These are phyloP conservation scores for Podila epigama DNA, from an alignment of 192 early-diverging fungal species.

Conservation along the genomic window DNA sequence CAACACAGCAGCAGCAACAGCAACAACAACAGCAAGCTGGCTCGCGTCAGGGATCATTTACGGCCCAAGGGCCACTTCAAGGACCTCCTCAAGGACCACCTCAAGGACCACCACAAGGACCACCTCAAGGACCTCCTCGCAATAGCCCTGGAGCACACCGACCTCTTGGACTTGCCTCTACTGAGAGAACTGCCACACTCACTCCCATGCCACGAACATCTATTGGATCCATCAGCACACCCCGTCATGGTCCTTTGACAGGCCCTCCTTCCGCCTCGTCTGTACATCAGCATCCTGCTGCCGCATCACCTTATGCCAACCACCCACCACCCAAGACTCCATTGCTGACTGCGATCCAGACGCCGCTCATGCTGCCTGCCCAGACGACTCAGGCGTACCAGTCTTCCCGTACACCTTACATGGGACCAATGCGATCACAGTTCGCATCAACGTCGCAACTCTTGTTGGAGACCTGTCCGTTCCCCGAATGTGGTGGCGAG, in stretches of 20 bases:
- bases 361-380: conserved; percentile 44
- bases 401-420: conserved; percentile 33
- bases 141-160: conserved; percentile 7
- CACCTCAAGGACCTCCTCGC: conserved; percentile 9
- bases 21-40: neutral
- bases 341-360: conserved; percentile 43
- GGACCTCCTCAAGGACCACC: conserved; percentile 34
- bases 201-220: conserved; percentile 16
- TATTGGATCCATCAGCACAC: conserved; percentile 9
- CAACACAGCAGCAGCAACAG: conserved; percentile 7
- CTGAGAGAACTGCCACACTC: conserved; percentile 23
- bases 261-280: conserved; percentile 8
- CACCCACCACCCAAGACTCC: conserved; percentile 39
- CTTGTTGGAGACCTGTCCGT: conserved; percentile 49
- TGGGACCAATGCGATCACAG: conserved; percentile 29
- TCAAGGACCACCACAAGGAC: conserved; percentile 1
- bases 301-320: conserved; percentile 16
- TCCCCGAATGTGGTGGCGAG: conserved; percentile 58
- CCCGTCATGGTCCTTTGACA: conserved; percentile 23
- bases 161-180: conserved; percentile 14
- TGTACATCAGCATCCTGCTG: neutral
- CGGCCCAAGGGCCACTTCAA: conserved; percentile 13
- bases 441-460: conserved; percentile 24
- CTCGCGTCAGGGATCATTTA: conserved; percentile 8
- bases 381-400: conserved; percentile 26